A percentile compares a stretch with the other conserved stretches of the same genome.
phyloP scores from a whole-genome alignment of 305 asterid species.

The Salvia sclarea region DNA sequence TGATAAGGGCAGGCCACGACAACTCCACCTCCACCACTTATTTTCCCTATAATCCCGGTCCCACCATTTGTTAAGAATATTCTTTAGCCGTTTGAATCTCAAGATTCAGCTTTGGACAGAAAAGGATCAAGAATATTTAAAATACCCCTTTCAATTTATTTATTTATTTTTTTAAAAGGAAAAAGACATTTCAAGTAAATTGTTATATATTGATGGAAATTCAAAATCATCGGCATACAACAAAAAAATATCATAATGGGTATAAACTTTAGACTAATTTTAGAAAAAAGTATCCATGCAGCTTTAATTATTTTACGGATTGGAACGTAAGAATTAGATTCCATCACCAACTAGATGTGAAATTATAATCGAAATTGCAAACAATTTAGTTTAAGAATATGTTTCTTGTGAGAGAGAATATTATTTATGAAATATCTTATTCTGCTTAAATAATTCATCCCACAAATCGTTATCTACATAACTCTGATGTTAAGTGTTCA shows the following conservation, averaged over 20 bases:
- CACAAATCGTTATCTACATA: too few relatives aligned
- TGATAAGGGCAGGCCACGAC: slow-evolving; percentile 54
- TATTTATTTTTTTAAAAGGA: too few relatives aligned
- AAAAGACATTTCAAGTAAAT: too few relatives aligned
- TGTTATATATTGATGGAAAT: neutral
- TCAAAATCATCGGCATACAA: neutral
- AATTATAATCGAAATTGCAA: neutral
- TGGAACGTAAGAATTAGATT: neutral
- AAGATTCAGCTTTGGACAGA: neutral
- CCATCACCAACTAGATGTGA: neutral
- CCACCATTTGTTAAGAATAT: neutral
- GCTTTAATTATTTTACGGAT: neutral
- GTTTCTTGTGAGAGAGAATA: neutral
- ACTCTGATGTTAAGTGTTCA: too few relatives aligned
- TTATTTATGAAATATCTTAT: too few relatives aligned
- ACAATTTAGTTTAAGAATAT: neutral
- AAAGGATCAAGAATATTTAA: neutral
- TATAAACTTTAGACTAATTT: neutral
- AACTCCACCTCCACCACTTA: slow-evolving; percentile 51
- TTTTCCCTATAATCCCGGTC: slow-evolving; percentile 37
- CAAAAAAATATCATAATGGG: neutral
- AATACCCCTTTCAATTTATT: neutral
- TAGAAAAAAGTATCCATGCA: neutral
- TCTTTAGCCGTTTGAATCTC: slow-evolving; percentile 3
- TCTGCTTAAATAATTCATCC: too few relatives aligned